These are phyloP conservation scores for Botrytis aclada DNA, from an alignment of 2,329 filamentous ascomycete genomes.

Conservation along the genomic window DNA sequence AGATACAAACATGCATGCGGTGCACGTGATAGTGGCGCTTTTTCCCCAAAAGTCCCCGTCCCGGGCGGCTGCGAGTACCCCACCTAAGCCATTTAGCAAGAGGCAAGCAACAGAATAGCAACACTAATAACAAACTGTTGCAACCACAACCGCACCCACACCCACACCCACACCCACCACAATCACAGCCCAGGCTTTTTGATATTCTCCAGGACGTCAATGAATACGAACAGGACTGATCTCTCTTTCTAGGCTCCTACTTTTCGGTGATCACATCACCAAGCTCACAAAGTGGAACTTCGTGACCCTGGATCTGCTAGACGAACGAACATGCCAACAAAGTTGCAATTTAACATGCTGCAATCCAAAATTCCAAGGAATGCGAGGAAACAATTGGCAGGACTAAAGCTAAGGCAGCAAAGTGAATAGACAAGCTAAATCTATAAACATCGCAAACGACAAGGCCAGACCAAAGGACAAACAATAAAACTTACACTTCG, in stretches of 20 bases:
- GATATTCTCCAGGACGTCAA: neutral
- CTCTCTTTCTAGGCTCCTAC: neutral
- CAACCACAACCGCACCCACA: neutral
- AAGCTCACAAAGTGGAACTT: neutral
- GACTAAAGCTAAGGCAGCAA: neutral
- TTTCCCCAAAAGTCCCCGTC: neutral
- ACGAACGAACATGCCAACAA: no score
- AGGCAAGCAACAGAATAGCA: neutral
- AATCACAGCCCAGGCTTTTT: neutral
- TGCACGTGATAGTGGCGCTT: constrained; percentile 8
- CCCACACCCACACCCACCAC: neutral
- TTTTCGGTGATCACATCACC: neutral
- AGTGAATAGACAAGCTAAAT: neutral
- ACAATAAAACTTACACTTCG: neutral
- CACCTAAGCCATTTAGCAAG: neutral
- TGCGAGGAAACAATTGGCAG: neutral
- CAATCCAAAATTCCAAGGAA: neutral
- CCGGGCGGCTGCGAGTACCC: neutral
- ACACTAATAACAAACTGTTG: neutral
- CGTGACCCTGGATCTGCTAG: neutral
- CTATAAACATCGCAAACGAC: neutral
- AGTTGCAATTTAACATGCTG: neutral
- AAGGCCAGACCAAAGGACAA: neutral
- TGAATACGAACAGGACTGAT: neutral
- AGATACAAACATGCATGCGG: neutral